Base-by-base conservation (phyloP, 768 basidiomycete species). In the Pisolithus marmoratus region DNA sequence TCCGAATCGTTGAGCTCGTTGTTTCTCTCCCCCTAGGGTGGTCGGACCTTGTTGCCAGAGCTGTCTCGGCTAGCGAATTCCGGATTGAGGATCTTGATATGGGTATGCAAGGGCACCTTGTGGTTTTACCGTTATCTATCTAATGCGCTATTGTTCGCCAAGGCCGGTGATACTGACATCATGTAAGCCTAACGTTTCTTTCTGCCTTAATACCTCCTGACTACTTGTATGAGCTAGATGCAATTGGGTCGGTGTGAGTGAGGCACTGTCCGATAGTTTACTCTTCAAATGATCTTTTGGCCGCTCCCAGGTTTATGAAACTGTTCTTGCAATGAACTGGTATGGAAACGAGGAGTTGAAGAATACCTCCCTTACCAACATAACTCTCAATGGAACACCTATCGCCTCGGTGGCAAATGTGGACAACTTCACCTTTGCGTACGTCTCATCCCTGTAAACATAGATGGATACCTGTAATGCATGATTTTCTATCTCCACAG, bases 361-460 rank as follows among this genome's bases (percentile, higher is more conserved):
- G 49, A 60, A 56, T 27, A 75, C 73, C 3, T 70, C 72, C 14
- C 70, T 74, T 15, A 73, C 56, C 5, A 83, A 83, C 54, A 83
- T 85, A 69, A 83, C 83, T 0, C 74, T 85, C 24, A 48, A 72
- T 36, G 80, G 76, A 2, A 65, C 62, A 5, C 56, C 79, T 0
- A 76, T 85, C 5, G 84, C 81, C 0, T 77, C 81, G 0, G 72
- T 84, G 17, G 76, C 82, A 60, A 84, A 84, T 47, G 78, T 85
- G 31, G 81, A 80, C 54, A 82, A 82, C 52, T 84, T 85, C 60
- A 72, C 79, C 0, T 86, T 85, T 62, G 84, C 82, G 82, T 84
- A 52, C 58, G 82, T 75, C 3, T 17, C 22, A 8, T 50, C 12
- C n/a, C 23, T n/a, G 31, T 12, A 12, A 40, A 22, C 20, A 20